Evolutionary conservation across 345 rosid genomes (phyloP).

Genomic region (Populus euphratica): DNA sequence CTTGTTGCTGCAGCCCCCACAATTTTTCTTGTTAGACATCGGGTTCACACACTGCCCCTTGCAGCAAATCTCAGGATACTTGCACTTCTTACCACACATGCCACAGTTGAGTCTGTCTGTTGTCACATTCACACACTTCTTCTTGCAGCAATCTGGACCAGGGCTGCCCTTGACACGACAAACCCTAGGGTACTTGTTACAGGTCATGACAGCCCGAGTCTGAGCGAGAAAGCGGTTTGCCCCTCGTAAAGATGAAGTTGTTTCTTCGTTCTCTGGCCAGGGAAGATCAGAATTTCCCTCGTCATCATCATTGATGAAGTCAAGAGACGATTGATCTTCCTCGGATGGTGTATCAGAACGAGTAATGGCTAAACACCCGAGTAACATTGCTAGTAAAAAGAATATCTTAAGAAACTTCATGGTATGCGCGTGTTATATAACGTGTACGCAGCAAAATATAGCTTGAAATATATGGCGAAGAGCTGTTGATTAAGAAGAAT

Average conservation of each 20-base stretch:
- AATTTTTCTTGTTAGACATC: constrained; percentile 43
- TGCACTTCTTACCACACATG: constrained; percentile 52
- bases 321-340: neutral
- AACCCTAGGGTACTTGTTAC: constrained; percentile 32
- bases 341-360: neutral
- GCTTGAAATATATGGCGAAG: neutral
- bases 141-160: constrained; percentile 57
- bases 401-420: neutral
- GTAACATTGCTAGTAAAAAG: neutral
- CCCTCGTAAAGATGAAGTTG: neutral
- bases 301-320: neutral
- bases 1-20: constrained; percentile 55
- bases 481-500: neutral
- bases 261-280: neutral
- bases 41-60: constrained; percentile 58
- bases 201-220: neutral
- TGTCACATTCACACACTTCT: constrained; percentile 44
- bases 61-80: constrained; percentile 51
- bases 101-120: constrained; percentile 48
- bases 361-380: neutral
- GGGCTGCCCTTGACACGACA: constrained; percentile 52
- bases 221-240: neutral
- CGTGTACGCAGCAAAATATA: neutral
- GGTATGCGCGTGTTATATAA: too few species aligned
- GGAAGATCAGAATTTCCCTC: neutral